phyloP scores from a whole-genome alignment of 2,329 filamentous ascomycete species.

The Colletotrichum australisinense region DNA sequence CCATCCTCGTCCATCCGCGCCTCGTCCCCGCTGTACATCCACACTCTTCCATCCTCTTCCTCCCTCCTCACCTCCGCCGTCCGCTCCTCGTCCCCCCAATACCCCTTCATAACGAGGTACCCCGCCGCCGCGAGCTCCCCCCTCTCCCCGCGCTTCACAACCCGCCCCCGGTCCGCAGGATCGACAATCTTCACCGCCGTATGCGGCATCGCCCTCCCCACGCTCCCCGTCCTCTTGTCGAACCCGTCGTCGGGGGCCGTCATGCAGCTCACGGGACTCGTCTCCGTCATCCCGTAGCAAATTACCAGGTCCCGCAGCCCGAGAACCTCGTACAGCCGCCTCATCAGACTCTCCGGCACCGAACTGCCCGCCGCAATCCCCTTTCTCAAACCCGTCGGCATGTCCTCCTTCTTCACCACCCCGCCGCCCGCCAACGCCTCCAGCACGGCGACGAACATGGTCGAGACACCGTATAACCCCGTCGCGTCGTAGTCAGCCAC shows the following conservation, averaged over 20 bases:
- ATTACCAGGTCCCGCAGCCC: conserved; percentile 88
- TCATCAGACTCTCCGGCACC: conserved; percentile 87
- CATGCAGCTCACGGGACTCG: conserved; percentile 82
- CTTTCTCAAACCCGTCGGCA: conserved; percentile 71
- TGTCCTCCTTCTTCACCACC: conserved; percentile 40
- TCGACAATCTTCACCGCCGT: conserved; percentile 82
- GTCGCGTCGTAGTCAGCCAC: conserved; percentile 65
- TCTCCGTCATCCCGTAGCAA: conserved; percentile 98
- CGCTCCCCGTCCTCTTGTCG: conserved; percentile 77
- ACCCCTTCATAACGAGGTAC: conserved; percentile 91
- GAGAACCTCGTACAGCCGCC: conserved; percentile 75
- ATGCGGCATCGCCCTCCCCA: conserved; percentile 87
- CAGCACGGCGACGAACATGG: conserved; percentile 92
- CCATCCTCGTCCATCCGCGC: conserved; percentile 85
- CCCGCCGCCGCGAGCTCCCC: conserved; percentile 88
- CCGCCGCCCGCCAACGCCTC: conserved; percentile 71
- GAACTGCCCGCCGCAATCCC: conserved; percentile 90
- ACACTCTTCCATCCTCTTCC: conserved; percentile 67
- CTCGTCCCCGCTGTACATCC: conserved; percentile 96
- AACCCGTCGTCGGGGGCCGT: conserved; percentile 82
- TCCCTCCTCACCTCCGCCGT: conserved; percentile 74
- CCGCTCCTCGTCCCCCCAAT: conserved; percentile 79
- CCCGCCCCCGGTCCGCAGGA: conserved; percentile 65
- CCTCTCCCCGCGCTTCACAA: conserved; percentile 72
- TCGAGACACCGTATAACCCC: conserved; percentile 87